Evolutionary conservation across 257 asterid genomes (phyloP), one percentile per base, ranked within the genome.

Genomic region (Nicotiana benthamiana): DNA sequence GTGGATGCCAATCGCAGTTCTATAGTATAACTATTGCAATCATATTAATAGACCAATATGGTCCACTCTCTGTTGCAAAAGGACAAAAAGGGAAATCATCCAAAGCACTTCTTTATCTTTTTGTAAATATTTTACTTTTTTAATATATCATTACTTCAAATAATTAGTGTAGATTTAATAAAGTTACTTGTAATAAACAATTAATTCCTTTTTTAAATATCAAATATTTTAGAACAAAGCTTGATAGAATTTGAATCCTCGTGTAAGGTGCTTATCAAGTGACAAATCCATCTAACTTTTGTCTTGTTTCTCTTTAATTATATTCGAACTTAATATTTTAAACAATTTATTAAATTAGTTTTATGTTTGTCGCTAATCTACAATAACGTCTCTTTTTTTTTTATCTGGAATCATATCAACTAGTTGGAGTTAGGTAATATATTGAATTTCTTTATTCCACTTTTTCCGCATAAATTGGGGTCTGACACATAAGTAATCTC

Each of bases 391-490:
- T 54, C 60, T 54, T 13, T 17, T 16, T 54, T 13, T 17, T 16
- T 16, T 6, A 18, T 18, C 27, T 60, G 20, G 27, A 28, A 27
- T 63, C 20, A 28, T 27, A 63, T 26, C 2, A 62, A 12, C 40
- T 12, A 5, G 9, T 12, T 15, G 48, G 74, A 65, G 24, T 30
- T 64, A 15, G 22, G 8, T 46, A 70, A 70, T 22, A 68, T 20
- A 9, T 20, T 20, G 26, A 64, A 15, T 48, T 5, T 40, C 34
- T 3, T 51, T 24, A 27, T 51, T 57, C 81, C 87, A 81, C 74
- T 34, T 48, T 80, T 46, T 83, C 88, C 83, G 87, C 86, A 83
- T 77, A 70, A 86, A 82, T 80, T 83, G 80, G 76, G 84, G 87
- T 81, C 80, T 66, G 89, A 82, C 80, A 80, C 88, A 84, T 68